Evolutionary conservation across 345 rosid genomes (phyloP), one percentile per base, ranked within the genome.

Genomic region (Hibiscus tridactylites): DNA sequence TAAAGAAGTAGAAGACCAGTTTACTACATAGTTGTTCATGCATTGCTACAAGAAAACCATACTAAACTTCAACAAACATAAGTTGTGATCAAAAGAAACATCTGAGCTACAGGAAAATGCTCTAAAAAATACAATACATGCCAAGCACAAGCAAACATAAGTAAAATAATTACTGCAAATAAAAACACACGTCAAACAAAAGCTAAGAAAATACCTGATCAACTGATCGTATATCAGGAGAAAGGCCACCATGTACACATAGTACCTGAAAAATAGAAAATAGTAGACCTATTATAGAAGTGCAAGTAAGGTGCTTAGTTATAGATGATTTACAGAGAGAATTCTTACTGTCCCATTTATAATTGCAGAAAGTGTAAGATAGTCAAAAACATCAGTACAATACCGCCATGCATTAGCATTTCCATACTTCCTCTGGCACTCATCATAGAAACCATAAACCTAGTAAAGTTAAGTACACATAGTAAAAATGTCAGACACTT

Each of bases 151-250:
- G 57, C 21, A 13, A 70, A 13, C 2, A 29, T 2, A 24, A 33
- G 28, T 58, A 24, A 50, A 68, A 31, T 5, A 19, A 39, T 42
- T 53, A 13, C 54, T 16, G 26, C 2, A 56, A 56, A 68, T 26
- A 66, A 33, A 29, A 54, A 35, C 29, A 5, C 47, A 4, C 3
- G 49, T 17, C 29, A 71, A 71, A 35, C 15, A 28, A 9, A 21
- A 67, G 0, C 68, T 39, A 13, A 15, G 61, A 61, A 61, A 31
- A 19, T 64, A 95, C 99, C 97, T 50, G 56, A 50, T 50, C 56
- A 50, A 50, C 56, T 13, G 19, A 50, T 4, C 56, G 56, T 50
- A 50, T 50, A 50, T 50, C 56, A 13, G 56, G 56, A 50, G 56
- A 50, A 50, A 50, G 56, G 56, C 56, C 56, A 50, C 54, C 56